A percentile compares a stretch with the other conserved stretches of the same genome.
Evolutionary conservation across 495 filamentous ascomycete genomes (phyloP).

Genomic region (Pseudevernia furfuracea): DNA sequence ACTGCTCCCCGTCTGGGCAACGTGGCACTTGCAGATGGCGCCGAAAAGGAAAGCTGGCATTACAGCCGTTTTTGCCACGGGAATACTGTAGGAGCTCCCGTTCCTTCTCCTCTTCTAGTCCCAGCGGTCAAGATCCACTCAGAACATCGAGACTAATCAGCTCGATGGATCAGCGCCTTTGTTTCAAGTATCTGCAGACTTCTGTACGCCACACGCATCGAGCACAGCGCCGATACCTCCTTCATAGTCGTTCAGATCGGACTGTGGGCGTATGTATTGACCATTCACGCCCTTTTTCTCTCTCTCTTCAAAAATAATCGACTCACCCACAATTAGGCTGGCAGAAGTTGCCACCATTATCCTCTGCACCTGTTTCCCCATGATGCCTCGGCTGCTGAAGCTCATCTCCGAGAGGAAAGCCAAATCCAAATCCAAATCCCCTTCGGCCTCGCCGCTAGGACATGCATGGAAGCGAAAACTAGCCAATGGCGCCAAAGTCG

Average conservation of each 20-base stretch:
- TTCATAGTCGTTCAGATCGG: slow-evolving; percentile 3
- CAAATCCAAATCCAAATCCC: too few relatives aligned
- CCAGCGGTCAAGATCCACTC: not conserved
- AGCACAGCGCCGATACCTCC: slow-evolving; percentile 2
- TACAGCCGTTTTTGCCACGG: slow-evolving; percentile 9
- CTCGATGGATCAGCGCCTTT: slow-evolving; percentile 7
- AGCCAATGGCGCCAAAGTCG: too few relatives aligned
- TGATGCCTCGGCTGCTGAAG: too few relatives aligned
- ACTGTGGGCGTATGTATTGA: slow-evolving; percentile 1
- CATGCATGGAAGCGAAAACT: too few relatives aligned
- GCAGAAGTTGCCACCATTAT: too few relatives aligned
- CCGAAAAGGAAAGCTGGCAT: slow-evolving; percentile 9
- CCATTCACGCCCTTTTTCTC: too few relatives aligned
- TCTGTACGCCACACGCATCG: not conserved
- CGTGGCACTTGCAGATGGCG: slow-evolving; percentile 22
- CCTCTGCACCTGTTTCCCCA: too few relatives aligned
- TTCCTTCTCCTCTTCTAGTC: not conserved
- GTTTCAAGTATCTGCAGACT: slow-evolving; percentile 20
- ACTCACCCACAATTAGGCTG: not conserved
- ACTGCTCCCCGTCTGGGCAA: slow-evolving; percentile 18
- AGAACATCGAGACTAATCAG: not conserved
- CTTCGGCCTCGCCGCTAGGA: too few relatives aligned
- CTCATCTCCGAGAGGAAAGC: too few relatives aligned
- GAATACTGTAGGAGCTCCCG: slow-evolving; percentile 2
- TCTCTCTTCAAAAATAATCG: not conserved